Conservation (phyloP, 305 asterid species). For the Euphrasia arctica region DNA sequence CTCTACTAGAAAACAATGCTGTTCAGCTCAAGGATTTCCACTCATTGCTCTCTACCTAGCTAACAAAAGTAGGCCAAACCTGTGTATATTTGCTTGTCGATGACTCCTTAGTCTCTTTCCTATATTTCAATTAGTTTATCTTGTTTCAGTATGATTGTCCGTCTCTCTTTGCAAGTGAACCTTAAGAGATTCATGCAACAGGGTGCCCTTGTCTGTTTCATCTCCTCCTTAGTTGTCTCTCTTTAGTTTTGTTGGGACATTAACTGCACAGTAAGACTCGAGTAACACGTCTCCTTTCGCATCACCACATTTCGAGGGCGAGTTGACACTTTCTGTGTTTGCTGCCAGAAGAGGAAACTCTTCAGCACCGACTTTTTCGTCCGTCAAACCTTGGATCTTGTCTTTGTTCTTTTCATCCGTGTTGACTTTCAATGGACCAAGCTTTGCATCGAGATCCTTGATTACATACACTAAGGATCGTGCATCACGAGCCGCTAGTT, state of each 20-base stretch:
- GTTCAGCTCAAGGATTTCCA: background rate
- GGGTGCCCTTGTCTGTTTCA: too few species aligned
- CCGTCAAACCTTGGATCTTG: background rate
- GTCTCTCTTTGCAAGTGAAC: background rate
- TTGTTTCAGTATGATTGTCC: too few species aligned
- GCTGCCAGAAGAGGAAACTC: background rate
- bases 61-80: too few species aligned
- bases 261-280: background rate
- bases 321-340: background rate
- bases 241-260: background rate
- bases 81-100: too few species aligned
- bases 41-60: background rate
- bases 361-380: background rate
- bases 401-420: background rate
- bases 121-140: background rate
- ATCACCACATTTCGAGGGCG: background rate
- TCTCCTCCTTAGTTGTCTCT: too few species aligned
- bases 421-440: constrained; percentile 2
- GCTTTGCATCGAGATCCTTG: constrained; percentile 4
- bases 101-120: background rate
- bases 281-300: background rate
- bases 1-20: background rate
- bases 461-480: background rate
- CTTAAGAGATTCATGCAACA: background rate
- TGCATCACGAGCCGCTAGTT: background rate